Evolutionary conservation across 2,329 filamentous ascomycete genomes (phyloP).

Genomic region (Calycina marina): DNA sequence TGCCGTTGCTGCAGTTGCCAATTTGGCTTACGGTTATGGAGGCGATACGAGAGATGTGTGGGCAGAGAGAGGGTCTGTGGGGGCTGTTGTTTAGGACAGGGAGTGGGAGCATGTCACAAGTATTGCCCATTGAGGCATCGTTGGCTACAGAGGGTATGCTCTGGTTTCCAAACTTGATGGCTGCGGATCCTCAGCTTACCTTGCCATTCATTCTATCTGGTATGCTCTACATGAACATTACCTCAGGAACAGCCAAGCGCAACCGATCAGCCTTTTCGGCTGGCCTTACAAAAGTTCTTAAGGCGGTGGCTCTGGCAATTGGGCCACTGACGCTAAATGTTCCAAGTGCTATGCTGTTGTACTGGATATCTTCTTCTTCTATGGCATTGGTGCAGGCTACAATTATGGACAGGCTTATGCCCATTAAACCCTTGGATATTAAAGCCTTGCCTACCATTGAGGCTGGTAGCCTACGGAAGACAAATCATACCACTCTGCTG

Average conservation of each 20-base stretch:
- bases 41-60: slow-evolving; percentile 31
- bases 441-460: too few relatives aligned
- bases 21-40: slow-evolving; percentile 32
- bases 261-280: slow-evolving; percentile 10
- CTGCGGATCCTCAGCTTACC: slow-evolving; percentile 33
- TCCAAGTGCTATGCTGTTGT: slow-evolving; percentile 31
- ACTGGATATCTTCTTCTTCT: slow-evolving; percentile 32
- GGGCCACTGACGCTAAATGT: slow-evolving; percentile 25
- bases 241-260: slow-evolving; percentile 7
- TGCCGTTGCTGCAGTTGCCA: slow-evolving; percentile 28
- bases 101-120: not conserved
- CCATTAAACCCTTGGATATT: too few relatives aligned
- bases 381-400: slow-evolving; percentile 27
- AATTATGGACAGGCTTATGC: slow-evolving; percentile 27
- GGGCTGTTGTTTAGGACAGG: slow-evolving; percentile 16
- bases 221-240: slow-evolving; percentile 33
- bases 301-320: slow-evolving; percentile 26
- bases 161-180: slow-evolving; percentile 43
- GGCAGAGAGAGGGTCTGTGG: slow-evolving; percentile 26
- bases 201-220: slow-evolving; percentile 34
- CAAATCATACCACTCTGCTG: too few relatives aligned
- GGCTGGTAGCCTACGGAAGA: too few relatives aligned
- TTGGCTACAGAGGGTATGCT: slow-evolving; percentile 41
- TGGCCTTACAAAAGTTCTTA: slow-evolving; percentile 19
- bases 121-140: slow-evolving; percentile 9